phyloP scores from a whole-genome alignment of 2,329 filamentous ascomycete species.

The Myriosclerotinia scirpicola region DNA sequence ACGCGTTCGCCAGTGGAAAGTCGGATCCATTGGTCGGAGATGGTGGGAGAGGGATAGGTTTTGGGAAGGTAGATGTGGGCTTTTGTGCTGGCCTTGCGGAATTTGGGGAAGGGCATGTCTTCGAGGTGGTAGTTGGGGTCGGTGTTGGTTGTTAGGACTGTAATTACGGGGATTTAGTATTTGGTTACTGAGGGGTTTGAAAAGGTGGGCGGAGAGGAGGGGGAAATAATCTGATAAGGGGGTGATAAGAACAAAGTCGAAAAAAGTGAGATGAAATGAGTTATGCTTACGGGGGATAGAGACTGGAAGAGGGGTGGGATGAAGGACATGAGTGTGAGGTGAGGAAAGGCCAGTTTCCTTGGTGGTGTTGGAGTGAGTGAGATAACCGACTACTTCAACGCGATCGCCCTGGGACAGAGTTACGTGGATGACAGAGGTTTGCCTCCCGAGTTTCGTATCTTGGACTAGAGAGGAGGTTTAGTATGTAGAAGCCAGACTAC shows the following conservation, averaged over 20 bases:
- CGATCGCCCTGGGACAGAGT: slow-evolving; percentile 56
- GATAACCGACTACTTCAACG: slow-evolving; percentile 62
- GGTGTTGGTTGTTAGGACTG: slow-evolving; percentile 44
- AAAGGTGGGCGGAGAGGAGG: slow-evolving; percentile 47
- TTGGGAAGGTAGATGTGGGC: slow-evolving; percentile 54
- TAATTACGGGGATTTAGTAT: slow-evolving; percentile 43
- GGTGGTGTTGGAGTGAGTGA: slow-evolving; percentile 62
- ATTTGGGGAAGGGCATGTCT: slow-evolving; percentile 34
- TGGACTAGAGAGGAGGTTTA: slow-evolving; percentile 44
- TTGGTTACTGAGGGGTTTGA: slow-evolving; percentile 52
- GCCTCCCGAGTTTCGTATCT: slow-evolving; percentile 63
- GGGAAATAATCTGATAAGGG: slow-evolving; percentile 38
- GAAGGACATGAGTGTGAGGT: slow-evolving; percentile 53
- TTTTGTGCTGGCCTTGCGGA: slow-evolving; percentile 45
- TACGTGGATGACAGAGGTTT: slow-evolving; percentile 63
- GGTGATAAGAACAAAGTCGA: neutral
- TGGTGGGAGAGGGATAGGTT: slow-evolving; percentile 44
- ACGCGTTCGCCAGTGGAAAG: slow-evolving; percentile 54
- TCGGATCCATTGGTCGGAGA: slow-evolving; percentile 67
- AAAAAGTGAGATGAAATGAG: neutral
- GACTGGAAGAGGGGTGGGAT: slow-evolving; percentile 42
- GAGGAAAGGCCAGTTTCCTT: slow-evolving; percentile 59
- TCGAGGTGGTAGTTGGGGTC: slow-evolving; percentile 48
- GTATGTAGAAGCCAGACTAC: neutral
- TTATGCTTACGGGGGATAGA: slow-evolving; percentile 41